Conservation (phyloP, 2,329 filamentous ascomycete genomes). For the Hirsutella rhossiliensis region DNA sequence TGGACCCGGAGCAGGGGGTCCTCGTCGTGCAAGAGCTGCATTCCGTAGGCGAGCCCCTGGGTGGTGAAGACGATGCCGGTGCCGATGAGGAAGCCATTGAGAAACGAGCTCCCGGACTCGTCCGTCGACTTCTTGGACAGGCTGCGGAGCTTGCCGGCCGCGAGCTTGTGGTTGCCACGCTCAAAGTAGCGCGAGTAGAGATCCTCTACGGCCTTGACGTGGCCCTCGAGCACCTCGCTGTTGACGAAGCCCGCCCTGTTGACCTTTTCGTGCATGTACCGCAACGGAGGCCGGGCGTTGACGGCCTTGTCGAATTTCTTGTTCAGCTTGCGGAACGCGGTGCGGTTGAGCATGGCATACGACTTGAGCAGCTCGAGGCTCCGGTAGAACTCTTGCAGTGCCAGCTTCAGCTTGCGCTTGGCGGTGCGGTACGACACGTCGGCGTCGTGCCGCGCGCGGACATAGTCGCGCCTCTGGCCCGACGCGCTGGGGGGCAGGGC, state of each 20-base stretch:
- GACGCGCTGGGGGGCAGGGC: conserved; percentile 18
- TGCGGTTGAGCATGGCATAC: conserved; percentile 80
- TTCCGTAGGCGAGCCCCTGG: conserved; percentile 52
- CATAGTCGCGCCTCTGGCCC: conserved; percentile 35
- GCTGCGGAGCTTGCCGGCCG: conserved; percentile 73
- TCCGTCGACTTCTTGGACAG: conserved; percentile 47
- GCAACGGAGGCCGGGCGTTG: conserved; percentile 61
- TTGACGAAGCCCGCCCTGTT: conserved; percentile 85
- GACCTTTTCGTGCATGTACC: conserved; percentile 86
- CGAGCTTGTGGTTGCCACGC: conserved; percentile 83
- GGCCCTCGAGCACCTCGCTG: conserved; percentile 69
- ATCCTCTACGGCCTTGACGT: conserved; percentile 76
- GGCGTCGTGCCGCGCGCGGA: conserved; percentile 30
- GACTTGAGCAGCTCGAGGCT: conserved; percentile 85
- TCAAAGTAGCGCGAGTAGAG: conserved; percentile 93
- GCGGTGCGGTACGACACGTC: conserved; percentile 75
- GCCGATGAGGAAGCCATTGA: conserved; percentile 55
- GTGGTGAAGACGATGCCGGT: conserved; percentile 53
- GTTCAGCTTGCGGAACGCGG: conserved; percentile 92
- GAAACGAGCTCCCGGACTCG: conserved; percentile 45
- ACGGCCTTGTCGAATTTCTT: conserved; percentile 97
- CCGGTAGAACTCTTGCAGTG: conserved; percentile 86
- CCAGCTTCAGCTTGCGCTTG: conserved; percentile 83
- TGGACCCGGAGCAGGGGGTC: conserved; percentile 36
- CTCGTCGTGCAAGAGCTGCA: conserved; percentile 35